phyloP scores from a whole-genome alignment of 345 rosid genomes.

The Gossypium australe region DNA sequence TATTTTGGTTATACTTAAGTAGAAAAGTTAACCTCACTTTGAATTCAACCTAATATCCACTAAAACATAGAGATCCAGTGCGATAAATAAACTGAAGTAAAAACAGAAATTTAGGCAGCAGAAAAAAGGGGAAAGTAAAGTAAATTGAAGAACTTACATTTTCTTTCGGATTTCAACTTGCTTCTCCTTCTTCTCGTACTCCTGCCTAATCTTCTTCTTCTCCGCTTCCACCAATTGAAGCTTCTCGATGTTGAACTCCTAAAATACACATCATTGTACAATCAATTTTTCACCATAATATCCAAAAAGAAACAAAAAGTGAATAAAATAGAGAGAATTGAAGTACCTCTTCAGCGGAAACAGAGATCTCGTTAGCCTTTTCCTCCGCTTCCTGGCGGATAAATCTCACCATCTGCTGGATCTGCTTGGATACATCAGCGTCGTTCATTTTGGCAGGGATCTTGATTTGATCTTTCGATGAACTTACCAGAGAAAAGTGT shows the following conservation, averaged over 20 bases:
- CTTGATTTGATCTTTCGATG: neutral
- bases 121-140: neutral
- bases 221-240: constrained; percentile 89
- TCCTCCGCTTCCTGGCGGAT: constrained; percentile 98
- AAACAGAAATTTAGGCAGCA: constrained; percentile 1
- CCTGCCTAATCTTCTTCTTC: constrained; percentile 97
- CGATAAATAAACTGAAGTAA: neutral
- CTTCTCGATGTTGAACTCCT: constrained; percentile 99
- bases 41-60: neutral
- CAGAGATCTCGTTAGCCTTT: constrained; percentile 92
- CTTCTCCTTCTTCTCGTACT: constrained; percentile 96
- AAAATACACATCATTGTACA: neutral
- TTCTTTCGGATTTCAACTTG: constrained; percentile 88
- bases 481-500: neutral
- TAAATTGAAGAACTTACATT: constrained; percentile 47
- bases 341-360: constrained; percentile 89
- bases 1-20: neutral
- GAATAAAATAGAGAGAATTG: neutral
- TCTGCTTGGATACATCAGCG: constrained; percentile 90
- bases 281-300: constrained; percentile 2
- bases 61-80: neutral
- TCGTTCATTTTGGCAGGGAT: constrained; percentile 69
- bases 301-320: neutral
- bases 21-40: neutral
- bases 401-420: constrained; percentile 98